Evolutionary conservation across 2,329 filamentous ascomycete genomes (phyloP), one percentile per base, ranked within the genome.

Genomic region (Fusarium hainanense): DNA sequence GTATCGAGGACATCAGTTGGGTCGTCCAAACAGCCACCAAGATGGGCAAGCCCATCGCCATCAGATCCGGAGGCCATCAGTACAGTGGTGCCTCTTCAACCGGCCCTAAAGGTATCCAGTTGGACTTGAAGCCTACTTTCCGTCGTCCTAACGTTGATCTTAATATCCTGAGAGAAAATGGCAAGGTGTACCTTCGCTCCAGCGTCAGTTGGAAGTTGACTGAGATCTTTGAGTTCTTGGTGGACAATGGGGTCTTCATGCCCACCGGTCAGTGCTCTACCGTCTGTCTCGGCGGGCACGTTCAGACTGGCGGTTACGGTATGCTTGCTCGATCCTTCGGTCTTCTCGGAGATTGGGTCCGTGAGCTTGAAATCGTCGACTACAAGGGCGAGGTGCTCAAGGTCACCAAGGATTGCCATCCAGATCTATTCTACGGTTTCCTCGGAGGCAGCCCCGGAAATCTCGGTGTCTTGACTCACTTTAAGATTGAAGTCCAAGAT

Each of bases 21-120:
- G 16, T 34, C 3, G 32, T 34, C 16, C 18, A 34, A 4, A 34
- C 32, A 2, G 32, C 32, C 5, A 34, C 16, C 6, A 54, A 54
- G 20, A 21, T 54, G 27, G 20, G 40, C 41, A 47, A 34, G 8
- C 32, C 32, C 3, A 16, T 54, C 12, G 51, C 41, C 4, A 54
- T 54, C 4, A 27, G 44, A n/a, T 46, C 27, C 1, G 51, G 51
- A 1, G 51, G 51, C 2, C 51, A 54, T 4, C 27, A 54, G 9
- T 54, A 46, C 16, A 54, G 51, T 1, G 51, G 40, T 2, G 40
- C 51, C 4, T 54, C 27, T 46, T 54, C 51, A 7, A 43, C 34
- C 20, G 27, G 20, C n/a, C 16, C 3, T 6, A 5, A 25, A 0
- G 44, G 44, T 7, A 21, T 54, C 20, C 51, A 54, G 40, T 21